A percentile compares a stretch with the other conserved stretches of the same genome.
Evolutionary conservation across 345 rosid genomes (phyloP).

Genomic region (Geranium rotundifolium): DNA sequence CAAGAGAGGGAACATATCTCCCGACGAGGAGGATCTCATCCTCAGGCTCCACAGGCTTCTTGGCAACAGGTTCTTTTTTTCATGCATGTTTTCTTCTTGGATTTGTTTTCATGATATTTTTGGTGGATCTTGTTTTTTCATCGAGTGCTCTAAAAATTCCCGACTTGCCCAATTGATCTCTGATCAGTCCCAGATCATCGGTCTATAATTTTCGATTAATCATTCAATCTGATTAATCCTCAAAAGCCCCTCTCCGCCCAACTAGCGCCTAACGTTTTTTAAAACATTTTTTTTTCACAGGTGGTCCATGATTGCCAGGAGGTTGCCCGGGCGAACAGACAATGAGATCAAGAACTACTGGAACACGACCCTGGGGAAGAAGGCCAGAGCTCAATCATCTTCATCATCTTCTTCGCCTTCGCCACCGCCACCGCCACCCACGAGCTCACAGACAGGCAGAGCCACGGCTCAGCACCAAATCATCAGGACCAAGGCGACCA

Average conservation of each 20-base stretch:
- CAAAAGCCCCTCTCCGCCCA: no score
- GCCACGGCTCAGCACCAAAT: not conserved
- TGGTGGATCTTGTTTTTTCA: no score
- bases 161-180: no score
- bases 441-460: no score
- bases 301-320: slow-evolving; percentile 25
- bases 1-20: slow-evolving; percentile 33
- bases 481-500: not conserved
- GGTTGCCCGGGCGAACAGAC: slow-evolving; percentile 32
- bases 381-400: not conserved
- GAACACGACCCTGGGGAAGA: slow-evolving; percentile 16
- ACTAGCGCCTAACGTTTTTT: no score
- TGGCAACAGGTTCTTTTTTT: slow-evolving; percentile 23
- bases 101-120: not conserved
- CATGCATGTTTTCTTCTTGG: no score
- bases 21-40: slow-evolving; percentile 36
- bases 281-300: slow-evolving; percentile 1
- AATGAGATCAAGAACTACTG: slow-evolving; percentile 28
- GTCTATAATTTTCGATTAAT: not conserved
- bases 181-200: no score
- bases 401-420: no score
- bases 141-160: no score
- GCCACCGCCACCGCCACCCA: no score
- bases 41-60: slow-evolving; percentile 30
- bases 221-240: no score